Evolutionary conservation across 2,329 filamentous ascomycete species (phyloP).

Genomic region (Xylariaceae sp.): DNA sequence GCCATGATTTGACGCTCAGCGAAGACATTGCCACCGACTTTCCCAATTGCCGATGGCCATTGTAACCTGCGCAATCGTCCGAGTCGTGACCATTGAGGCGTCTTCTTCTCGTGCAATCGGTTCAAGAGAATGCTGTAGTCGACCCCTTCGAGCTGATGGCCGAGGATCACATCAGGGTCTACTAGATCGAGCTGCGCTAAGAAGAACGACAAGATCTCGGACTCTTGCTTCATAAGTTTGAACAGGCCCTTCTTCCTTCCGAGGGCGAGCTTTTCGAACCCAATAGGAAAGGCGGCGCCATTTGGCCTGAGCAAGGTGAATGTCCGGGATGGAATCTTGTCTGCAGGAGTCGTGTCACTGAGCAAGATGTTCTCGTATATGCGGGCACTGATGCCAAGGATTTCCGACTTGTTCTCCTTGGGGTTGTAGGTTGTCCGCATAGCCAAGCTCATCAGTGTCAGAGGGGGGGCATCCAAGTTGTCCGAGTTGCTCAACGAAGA

Average conservation of each 20-base stretch:
- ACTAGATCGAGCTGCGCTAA: slow-evolving; percentile 79
- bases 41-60: slow-evolving; percentile 84
- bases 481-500: slow-evolving; percentile 68
- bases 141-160: slow-evolving; percentile 93
- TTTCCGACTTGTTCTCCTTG: slow-evolving; percentile 94
- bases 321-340: slow-evolving; percentile 80
- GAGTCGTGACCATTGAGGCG: slow-evolving; percentile 88
- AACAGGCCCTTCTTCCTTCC: slow-evolving; percentile 68
- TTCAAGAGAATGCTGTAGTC: slow-evolving; percentile 89
- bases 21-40: slow-evolving; percentile 83
- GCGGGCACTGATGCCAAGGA: slow-evolving; percentile 81
- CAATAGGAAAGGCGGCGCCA: slow-evolving; percentile 68
- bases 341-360: slow-evolving; percentile 78
- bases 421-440: slow-evolving; percentile 82
- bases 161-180: slow-evolving; percentile 89
- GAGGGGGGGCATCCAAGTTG: slow-evolving; percentile 71
- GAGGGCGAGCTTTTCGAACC: slow-evolving; percentile 72
- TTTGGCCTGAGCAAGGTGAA: slow-evolving; percentile 87
- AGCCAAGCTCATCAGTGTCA: slow-evolving; percentile 94
- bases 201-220: slow-evolving; percentile 79
- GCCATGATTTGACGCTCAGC: slow-evolving; percentile 84
- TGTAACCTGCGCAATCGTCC: slow-evolving; percentile 74
- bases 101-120: slow-evolving; percentile 82
- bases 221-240: slow-evolving; percentile 75
- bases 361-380: slow-evolving; percentile 88